A percentile compares a stretch with the other conserved stretches of the same genome.
Conservation (phyloP, 2,329 filamentous ascomycete genomes). For the Pseudopyricularia cyperi region DNA sequence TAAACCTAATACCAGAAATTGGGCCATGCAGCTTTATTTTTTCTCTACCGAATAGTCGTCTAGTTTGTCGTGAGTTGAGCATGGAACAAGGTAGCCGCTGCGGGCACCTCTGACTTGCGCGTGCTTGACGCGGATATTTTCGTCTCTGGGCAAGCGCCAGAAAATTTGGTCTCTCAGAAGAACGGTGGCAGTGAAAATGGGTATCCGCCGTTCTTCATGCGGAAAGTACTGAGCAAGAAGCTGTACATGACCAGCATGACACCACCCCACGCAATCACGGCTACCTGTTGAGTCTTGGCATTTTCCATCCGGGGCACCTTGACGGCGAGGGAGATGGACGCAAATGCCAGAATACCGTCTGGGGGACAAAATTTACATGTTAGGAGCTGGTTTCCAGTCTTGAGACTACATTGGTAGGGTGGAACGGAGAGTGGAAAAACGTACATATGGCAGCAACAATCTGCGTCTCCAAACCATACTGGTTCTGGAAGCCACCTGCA, state of each 20-base stretch:
- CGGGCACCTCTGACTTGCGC: background rate
- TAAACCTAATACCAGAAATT: no score
- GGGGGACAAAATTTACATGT: background rate
- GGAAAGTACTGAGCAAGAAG: conserved; percentile 87
- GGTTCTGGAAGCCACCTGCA: conserved; percentile 81
- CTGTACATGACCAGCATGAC: conserved; percentile 78
- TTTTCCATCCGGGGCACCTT: conserved; percentile 86
- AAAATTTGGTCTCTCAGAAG: conserved; percentile 27
- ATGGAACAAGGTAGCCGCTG: background rate
- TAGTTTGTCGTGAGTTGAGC: background rate
- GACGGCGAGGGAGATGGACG: conserved; percentile 77
- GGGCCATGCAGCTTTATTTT: background rate
- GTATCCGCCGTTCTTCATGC: conserved; percentile 88
- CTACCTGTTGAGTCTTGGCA: conserved; percentile 63
- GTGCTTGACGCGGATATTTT: background rate
- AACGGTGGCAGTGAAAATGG: conserved; percentile 92
- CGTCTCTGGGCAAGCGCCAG: background rate
- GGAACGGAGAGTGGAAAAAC: background rate
- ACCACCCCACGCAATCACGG: conserved; percentile 66
- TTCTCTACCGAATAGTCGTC: background rate
- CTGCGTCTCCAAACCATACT: conserved; percentile 90
- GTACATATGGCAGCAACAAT: conserved; percentile 88
- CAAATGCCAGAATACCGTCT: conserved; percentile 68
- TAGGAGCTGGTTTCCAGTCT: background rate
- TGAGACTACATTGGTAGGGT: background rate